phyloP scores from a whole-genome alignment of 1,284 basidiomycete species.

The Trichosporon asahii region DNA sequence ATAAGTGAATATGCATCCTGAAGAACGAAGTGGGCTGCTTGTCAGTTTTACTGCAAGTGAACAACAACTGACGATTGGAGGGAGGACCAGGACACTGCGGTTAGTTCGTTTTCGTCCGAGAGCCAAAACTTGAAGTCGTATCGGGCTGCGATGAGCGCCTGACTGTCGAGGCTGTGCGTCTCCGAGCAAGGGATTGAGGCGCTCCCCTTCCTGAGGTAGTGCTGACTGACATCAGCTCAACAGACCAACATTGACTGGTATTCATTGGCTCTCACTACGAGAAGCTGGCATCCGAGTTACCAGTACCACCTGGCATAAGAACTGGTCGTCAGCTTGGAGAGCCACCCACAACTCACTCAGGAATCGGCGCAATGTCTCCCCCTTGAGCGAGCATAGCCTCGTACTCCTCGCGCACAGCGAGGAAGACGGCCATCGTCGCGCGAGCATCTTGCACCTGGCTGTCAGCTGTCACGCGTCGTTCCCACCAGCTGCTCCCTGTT shows the following conservation, averaged over 20 bases:
- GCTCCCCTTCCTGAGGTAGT: no score
- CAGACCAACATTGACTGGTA: no score
- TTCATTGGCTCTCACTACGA: no score
- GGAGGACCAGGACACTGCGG: no score
- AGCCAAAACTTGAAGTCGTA: no score
- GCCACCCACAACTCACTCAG: conserved; percentile 13
- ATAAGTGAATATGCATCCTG: background rate
- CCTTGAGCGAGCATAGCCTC: conserved; percentile 30
- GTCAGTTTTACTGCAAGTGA: no score
- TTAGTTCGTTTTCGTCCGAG: no score
- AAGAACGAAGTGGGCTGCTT: background rate
- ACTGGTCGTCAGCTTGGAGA: conserved; percentile 15
- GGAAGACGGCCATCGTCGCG: conserved; percentile 41
- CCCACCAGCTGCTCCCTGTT: background rate
- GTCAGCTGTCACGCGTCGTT: background rate
- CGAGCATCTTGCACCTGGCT: conserved; percentile 44
- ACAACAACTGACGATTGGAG: no score
- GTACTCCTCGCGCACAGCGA: conserved; percentile 38
- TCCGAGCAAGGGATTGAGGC: no score
- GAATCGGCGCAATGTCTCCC: conserved; percentile 39
- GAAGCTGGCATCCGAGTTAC: conserved; percentile 16
- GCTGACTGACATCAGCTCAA: background rate
- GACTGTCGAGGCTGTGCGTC: no score
- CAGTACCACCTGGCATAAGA: conserved; percentile 36
- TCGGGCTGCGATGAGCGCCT: no score